Percentiles rank a stretch among this genome's conserved stretches.
Evolutionary conservation across 179 eudicot genomes (phyloP).

Genomic region (Heliamphora ciliata): DNA sequence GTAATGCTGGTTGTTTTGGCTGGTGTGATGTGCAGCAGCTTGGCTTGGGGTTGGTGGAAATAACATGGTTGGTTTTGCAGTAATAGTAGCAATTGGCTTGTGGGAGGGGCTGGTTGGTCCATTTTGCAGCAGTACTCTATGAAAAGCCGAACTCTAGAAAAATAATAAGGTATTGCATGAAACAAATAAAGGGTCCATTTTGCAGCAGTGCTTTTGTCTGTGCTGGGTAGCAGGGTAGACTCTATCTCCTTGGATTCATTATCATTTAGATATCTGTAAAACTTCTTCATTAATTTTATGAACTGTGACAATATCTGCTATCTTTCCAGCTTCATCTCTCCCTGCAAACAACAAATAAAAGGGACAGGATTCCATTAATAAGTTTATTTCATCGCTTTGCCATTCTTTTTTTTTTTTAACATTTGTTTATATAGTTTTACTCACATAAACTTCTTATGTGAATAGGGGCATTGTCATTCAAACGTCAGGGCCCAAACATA

Average conservation of each 20-base stretch:
- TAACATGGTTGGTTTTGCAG: no score
- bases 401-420: neutral
- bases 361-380: neutral
- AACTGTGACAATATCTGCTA: slow-evolving; percentile 63
- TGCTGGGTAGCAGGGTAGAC: slow-evolving; percentile 18
- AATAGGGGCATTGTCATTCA: neutral
- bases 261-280: slow-evolving; percentile 50
- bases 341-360: slow-evolving; percentile 33
- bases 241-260: slow-evolving; percentile 53
- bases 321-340: slow-evolving; percentile 69
- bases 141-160: no score
- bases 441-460: neutral
- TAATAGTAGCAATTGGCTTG: no score
- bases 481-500: neutral
- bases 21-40: no score
- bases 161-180: no score
- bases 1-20: no score
- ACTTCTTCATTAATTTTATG: slow-evolving; percentile 70
- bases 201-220: no score
- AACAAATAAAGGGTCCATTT: no score
- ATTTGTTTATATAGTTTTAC: neutral
- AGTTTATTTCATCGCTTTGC: slow-evolving; percentile 1
- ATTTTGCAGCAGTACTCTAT: no score
- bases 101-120: no score
- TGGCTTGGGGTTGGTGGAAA: no score